A percentile compares a stretch with the other conserved stretches of the same genome.
Evolutionary conservation across 2,329 filamentous ascomycete species (phyloP).

Genomic region (Amauroascus niger): DNA sequence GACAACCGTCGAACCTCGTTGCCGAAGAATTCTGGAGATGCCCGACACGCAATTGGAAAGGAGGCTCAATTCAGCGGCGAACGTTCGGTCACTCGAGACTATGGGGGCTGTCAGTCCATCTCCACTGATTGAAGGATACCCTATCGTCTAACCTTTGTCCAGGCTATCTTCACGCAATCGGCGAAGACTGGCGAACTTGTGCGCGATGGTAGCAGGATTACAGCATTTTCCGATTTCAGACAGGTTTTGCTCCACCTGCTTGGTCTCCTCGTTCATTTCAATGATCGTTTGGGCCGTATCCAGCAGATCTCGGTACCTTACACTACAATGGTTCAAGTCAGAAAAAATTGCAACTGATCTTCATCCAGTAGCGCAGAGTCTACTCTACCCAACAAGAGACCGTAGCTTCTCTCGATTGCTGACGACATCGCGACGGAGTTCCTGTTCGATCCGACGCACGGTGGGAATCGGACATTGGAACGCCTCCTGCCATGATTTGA

Average conservation of each 20-base stretch:
- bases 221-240: conserved; percentile 65
- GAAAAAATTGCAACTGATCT: background rate
- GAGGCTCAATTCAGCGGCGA: conserved; percentile 49
- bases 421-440: conserved; percentile 52
- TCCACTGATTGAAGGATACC: background rate
- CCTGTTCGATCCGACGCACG: conserved; percentile 53
- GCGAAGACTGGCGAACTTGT: conserved; percentile 52
- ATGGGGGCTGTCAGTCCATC: conserved; percentile 15
- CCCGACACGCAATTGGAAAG: conserved; percentile 48
- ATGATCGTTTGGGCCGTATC: conserved; percentile 92
- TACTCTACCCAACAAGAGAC: conserved; percentile 52
- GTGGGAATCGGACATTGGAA: conserved; percentile 56
- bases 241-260: conserved; percentile 61
- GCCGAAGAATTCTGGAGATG: conserved; percentile 46
- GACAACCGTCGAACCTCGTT: conserved; percentile 43
- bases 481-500: conserved; percentile 57
- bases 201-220: conserved; percentile 59
- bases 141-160: conserved; percentile 25
- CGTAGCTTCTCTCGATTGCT: conserved; percentile 58
- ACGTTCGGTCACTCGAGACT: conserved; percentile 32
- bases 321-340: conserved; percentile 31
- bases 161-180: conserved; percentile 35
- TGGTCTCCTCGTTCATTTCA: conserved; percentile 71
- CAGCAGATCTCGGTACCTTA: conserved; percentile 76
- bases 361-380: background rate